Conservation (phyloP, 2,329 filamentous ascomycete species). For the Myriosclerotinia duriaeana region DNA sequence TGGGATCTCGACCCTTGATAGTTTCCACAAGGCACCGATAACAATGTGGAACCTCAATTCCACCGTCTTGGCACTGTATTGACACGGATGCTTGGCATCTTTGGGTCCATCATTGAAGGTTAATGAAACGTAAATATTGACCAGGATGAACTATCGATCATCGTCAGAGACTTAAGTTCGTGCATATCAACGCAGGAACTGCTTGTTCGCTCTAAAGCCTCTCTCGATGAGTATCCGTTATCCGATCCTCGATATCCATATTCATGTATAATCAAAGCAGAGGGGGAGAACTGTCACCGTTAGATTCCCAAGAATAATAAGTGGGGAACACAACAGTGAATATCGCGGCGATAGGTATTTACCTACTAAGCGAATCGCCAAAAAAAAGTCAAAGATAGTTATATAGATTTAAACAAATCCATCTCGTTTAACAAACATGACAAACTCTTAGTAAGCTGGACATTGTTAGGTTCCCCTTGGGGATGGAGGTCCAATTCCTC, state of each 20-base stretch:
- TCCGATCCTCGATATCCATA: too few relatives aligned
- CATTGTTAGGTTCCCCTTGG: background rate
- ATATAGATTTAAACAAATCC: background rate
- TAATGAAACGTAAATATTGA: background rate
- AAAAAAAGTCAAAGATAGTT: background rate
- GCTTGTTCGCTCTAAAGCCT: background rate
- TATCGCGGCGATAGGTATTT: too few relatives aligned
- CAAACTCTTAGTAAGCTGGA: background rate
- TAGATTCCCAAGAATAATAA: too few relatives aligned
- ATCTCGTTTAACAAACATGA: background rate
- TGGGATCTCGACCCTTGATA: background rate
- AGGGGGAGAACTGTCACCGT: background rate
- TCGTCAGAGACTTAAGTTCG: background rate
- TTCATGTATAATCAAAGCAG: background rate
- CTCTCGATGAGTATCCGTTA: background rate
- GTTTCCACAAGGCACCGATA: background rate
- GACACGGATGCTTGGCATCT: background rate
- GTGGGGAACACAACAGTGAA: too few relatives aligned
- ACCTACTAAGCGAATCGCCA: background rate
- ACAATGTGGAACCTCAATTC: conserved; percentile 9
- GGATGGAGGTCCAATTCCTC: background rate
- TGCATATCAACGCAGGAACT: background rate
- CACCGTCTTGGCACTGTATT: background rate
- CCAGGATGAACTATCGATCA: background rate
- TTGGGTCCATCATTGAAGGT: background rate